phyloP scores from a whole-genome alignment of 2,329 filamentous ascomycete genomes.

The Teratosphaeria zuluensis region DNA sequence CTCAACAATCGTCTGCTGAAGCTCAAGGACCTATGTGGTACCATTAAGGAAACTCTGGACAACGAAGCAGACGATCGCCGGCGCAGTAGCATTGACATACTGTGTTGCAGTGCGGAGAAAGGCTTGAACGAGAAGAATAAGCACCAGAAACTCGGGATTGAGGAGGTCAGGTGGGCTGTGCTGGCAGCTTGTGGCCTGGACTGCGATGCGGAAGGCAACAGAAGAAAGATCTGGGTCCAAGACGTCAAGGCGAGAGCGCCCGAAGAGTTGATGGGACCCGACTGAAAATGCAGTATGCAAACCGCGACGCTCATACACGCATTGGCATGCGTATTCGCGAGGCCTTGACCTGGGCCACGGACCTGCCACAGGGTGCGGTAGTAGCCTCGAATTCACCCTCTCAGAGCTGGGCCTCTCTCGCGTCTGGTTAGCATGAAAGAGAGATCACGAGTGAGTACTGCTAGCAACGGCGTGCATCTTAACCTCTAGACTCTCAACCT shows the following conservation, averaged over 20 bases:
- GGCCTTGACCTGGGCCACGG: no score
- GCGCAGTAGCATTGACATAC: constrained; percentile 47
- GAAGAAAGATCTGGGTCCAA: constrained; percentile 2
- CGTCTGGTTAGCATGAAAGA: no score
- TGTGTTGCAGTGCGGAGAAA: constrained; percentile 48
- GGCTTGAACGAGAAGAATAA: constrained; percentile 36
- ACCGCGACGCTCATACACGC: not conserved
- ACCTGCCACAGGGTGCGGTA: no score
- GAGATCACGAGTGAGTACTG: no score
- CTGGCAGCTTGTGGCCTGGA: constrained; percentile 52
- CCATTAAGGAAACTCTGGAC: constrained; percentile 34
- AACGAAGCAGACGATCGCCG: constrained; percentile 27
- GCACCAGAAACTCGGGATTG: constrained; percentile 50
- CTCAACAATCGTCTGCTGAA: constrained; percentile 19
- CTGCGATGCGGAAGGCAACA: constrained; percentile 17
- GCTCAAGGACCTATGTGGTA: constrained; percentile 31
- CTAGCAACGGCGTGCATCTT: no score
- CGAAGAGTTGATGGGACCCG: not conserved
- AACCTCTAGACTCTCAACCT: no score
- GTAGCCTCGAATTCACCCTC: no score
- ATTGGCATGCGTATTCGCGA: not conserved
- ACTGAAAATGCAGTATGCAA: not conserved
- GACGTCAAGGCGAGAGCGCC: constrained; percentile 4
- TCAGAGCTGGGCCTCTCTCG: no score
- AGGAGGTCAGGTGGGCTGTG: constrained; percentile 54